Evolutionary conservation across 257 asterid genomes (phyloP), one percentile per base, ranked within the genome.

Genomic region (Cinchona pubescens): DNA sequence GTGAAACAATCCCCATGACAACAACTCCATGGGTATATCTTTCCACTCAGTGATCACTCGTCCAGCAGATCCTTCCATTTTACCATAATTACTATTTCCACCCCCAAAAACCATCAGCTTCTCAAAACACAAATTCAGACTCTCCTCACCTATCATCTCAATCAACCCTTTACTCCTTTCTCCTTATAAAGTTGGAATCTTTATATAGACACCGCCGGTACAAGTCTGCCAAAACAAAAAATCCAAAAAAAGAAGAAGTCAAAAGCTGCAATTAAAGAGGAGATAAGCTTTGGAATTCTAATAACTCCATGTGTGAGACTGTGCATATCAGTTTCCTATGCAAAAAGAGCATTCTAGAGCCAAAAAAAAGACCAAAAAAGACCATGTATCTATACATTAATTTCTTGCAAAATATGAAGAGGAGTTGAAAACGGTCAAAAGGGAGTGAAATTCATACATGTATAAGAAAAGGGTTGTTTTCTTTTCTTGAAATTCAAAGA

Each of bases 1-100:
- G 87, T 7, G 91, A 83, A 59, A 89, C 80, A 81, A 94, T 91
- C 90, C 97, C 87, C 80, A 89, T n/a, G n/a, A 73, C 86, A 94
- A 80, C 75, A 94, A 81, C 89, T 94, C 99, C 76, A 82, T 86
- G 0, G 99, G 99, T 43, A 92, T 92, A 80, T 94, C 98, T 68
- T 94, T 94, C 99, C 99, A 94, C 86, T 91, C 97, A 30, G 83
- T 82, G 63, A 86, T 84, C 88, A 77, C 60, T 51, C 83, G 87
- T n/a, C 88, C 94, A 78, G 82, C 85, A 15, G 79, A 84, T n/a
- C 80, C 82, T 21, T 76, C 85, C 78, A 82, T 80, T 76, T 82
- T 78, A 62, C 56, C 63, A 29, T 76, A 42, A 34, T 45, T 69
- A 68, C 64, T n/a, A 67, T 18, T 67, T 34, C 49, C 82, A 37